phyloP scores from a whole-genome alignment of 1,284 basidiomycete genomes.

The Papiliotrema flavescens region DNA sequence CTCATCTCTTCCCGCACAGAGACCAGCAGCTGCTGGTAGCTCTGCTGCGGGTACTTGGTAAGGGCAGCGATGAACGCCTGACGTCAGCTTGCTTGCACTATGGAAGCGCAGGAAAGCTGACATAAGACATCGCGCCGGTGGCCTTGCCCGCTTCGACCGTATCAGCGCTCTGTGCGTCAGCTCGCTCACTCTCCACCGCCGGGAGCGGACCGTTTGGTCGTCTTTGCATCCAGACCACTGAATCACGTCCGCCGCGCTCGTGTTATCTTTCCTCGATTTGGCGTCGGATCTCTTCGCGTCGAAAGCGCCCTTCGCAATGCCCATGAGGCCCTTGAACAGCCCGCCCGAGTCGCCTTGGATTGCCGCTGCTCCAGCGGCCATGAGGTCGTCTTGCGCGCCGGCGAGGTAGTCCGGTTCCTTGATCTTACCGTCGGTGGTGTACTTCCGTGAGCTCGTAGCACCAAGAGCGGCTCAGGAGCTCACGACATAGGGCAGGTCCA shows the following conservation, averaged over 20 bases:
- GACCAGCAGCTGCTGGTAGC: slow-evolving; percentile 4
- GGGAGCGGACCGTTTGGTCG: background rate
- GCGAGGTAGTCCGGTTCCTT: slow-evolving; percentile 59
- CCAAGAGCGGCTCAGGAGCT: slow-evolving; percentile 6
- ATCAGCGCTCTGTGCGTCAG: background rate
- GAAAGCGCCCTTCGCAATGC: slow-evolving; percentile 17
- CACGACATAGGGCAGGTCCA: slow-evolving; percentile 53
- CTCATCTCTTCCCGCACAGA: background rate
- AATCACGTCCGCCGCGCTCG: slow-evolving; percentile 3
- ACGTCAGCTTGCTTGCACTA: background rate
- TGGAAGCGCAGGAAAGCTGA: background rate
- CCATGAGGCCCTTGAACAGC: slow-evolving; percentile 55
- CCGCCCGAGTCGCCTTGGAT: slow-evolving; percentile 69
- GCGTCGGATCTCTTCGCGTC: slow-evolving; percentile 1
- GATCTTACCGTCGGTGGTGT: background rate
- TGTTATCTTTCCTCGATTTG: slow-evolving; percentile 1
- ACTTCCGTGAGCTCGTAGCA: background rate
- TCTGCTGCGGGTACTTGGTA: background rate
- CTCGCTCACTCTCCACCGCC: background rate
- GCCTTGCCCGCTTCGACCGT: slow-evolving; percentile 1
- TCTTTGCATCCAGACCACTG: slow-evolving; percentile 6
- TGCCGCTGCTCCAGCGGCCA: slow-evolving; percentile 50
- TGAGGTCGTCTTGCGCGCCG: slow-evolving; percentile 70
- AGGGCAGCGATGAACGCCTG: slow-evolving; percentile 5
- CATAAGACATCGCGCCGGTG: slow-evolving; percentile 4